Evolutionary conservation across 108 stramenopile genomes (phyloP), one percentile per base, ranked within the genome.

Genomic region (Parietichytrium sp.): DNA sequence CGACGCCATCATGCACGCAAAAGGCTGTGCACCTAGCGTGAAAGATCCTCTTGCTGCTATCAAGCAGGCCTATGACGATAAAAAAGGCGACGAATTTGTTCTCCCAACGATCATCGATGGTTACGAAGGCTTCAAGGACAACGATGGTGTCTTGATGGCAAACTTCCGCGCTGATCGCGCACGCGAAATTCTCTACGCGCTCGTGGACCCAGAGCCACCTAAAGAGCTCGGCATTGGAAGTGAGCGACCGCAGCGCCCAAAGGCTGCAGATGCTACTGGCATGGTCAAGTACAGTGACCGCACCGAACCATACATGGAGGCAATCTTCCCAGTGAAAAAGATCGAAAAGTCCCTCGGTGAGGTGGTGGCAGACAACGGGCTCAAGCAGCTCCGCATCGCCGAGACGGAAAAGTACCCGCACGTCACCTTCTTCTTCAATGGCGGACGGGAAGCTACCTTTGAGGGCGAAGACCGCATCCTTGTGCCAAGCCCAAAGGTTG

Each of bases 101-200:
- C 38, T 45, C 38, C 38, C 61, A 33, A 72, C 61, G 38, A 42
- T 72, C 29, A 25, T 72, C 61, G 61, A 25, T n/a, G 61, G 25
- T 42, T 72, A 72, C 20, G 20, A 72, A 42, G 61, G 61, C 33
- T 45, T 72, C 38, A 72, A 72, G 61, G 61, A 72, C 61, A 42
- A 42, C 33, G 61, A 72, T 20, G 61, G 61, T n/a, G 45, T 72
- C 25, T 42, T 72, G 38, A 45, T 33, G 38, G 61, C 61, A 33
- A 72, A 72, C 61, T 72, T 72, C 61, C 61, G 61, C 42, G 61
- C 61, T 20, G 61, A 72, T 20, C 61, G 61, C 61, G 61, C 61
- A 16, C 61, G 61, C 42, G 61, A 72, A 42, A 72, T 72, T 42
- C 61, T 72, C 61, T 45, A 33, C 20, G 61, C 61, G 1, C 61